A percentile compares a stretch with the other conserved stretches of the same genome.
These are phyloP conservation scores for Apiotrichum mycotoxinovorans DNA, from an alignment of 1,284 basidiomycete genomes.

Conservation along the genomic window DNA sequence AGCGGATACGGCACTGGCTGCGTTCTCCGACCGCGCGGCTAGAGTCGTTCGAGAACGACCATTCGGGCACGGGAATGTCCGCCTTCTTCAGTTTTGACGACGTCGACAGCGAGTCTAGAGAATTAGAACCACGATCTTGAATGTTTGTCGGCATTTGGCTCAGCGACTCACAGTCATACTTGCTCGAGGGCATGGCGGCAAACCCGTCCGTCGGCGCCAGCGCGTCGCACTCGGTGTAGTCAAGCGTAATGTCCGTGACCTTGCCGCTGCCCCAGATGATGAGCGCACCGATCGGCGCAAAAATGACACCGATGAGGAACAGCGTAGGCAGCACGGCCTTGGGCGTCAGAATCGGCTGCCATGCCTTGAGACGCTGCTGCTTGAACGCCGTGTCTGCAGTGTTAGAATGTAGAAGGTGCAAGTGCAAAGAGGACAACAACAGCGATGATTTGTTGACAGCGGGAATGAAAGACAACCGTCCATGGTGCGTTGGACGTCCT, in stretches of 20 bases:
- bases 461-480: neutral
- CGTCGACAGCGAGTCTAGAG: conserved; percentile 37
- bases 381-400: conserved; percentile 90
- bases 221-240: conserved; percentile 87
- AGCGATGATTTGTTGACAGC: conserved; percentile 3
- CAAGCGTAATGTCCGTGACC: conserved; percentile 89
- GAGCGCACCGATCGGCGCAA: conserved; percentile 92
- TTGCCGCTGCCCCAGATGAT: conserved; percentile 82
- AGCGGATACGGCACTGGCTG: conserved; percentile 70
- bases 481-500: too few species aligned
- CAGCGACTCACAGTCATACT: conserved; percentile 63
- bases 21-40: conserved; percentile 54
- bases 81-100: conserved; percentile 59
- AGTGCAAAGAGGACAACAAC: too few species aligned
- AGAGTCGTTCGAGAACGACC: conserved; percentile 58
- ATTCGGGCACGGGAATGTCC: conserved; percentile 57
- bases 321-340: conserved; percentile 95
- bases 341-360: conserved; percentile 98
- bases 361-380: conserved; percentile 98
- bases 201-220: conserved; percentile 58
- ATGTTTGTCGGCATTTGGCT: neutral
- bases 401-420: neutral
- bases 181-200: conserved; percentile 59
- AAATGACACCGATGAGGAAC: conserved; percentile 89
- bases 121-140: conserved; percentile 1